Conservation (phyloP, 1,284 basidiomycete genomes). For the Ustilago esculenta region DNA sequence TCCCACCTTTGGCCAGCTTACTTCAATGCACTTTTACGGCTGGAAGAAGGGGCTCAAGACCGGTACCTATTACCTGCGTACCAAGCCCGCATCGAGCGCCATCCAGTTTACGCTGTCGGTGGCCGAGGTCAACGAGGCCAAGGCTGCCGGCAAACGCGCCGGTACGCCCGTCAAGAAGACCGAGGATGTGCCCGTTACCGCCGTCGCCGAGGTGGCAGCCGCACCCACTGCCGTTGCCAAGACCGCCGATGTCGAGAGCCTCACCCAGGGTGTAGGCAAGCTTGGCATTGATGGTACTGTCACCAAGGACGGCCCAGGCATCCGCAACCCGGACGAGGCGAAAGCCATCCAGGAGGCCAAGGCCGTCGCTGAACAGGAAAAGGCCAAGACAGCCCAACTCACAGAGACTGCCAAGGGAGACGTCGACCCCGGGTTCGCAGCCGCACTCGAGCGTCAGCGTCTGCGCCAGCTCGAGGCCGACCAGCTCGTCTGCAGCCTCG, state of each 20-base stretch:
- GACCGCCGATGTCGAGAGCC: conserved; percentile 10
- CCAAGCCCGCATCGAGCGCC: conserved; percentile 90
- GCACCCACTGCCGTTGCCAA: conserved; percentile 11
- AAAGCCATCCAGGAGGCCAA: conserved; percentile 68
- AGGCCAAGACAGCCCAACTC: conserved; percentile 37
- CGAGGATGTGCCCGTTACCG: conserved; percentile 11
- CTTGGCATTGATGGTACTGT: conserved; percentile 62
- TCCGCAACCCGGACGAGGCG: conserved; percentile 23
- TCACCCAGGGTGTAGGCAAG: conserved; percentile 53
- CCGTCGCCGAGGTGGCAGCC: conserved; percentile 9
- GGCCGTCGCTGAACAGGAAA: conserved; percentile 72
- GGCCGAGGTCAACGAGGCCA: conserved; percentile 78
- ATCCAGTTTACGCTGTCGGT: conserved; percentile 96
- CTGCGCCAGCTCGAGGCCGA: conserved; percentile 83
- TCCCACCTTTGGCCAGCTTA: conserved; percentile 89
- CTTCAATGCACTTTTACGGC: conserved; percentile 97
- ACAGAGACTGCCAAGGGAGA: conserved; percentile 52
- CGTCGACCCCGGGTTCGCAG: conserved; percentile 81
- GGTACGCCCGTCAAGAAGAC: conserved; percentile 16
- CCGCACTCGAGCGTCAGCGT: conserved; percentile 77
- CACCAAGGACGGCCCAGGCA: conserved; percentile 59
- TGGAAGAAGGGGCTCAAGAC: conserved; percentile 99
- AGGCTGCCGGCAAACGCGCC: conserved; percentile 69
- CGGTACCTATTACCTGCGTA: conserved; percentile 83
- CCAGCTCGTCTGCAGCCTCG: conserved; percentile 81